Base-by-base conservation (phyloP, 2,329 filamentous ascomycete genomes). In the Scedosporium dehoogii region DNA sequence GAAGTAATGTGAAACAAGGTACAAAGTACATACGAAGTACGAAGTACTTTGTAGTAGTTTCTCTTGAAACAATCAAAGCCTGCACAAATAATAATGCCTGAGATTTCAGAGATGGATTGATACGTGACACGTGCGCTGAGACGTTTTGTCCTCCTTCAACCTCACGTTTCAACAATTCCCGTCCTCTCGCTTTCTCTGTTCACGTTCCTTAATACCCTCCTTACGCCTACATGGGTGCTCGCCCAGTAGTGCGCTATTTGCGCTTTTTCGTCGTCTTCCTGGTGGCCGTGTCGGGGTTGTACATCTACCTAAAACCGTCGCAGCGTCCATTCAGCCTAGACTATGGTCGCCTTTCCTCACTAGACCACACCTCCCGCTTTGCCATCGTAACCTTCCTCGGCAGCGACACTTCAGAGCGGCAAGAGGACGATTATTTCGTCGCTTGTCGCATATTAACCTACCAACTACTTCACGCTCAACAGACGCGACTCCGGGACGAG, bases 331-430 rank as follows among this genome's bases (percentile, higher is more conserved):
- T 42, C 46, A 46, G 51, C 41, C 27, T 48, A 58, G 14, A 44
- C 42, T 23, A 63, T 27, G 29, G 42, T 56, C 29, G 38, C 2
- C 25, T 63, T 2, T 3, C 14, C 7, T 10, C 62, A 3, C 16
- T 56, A 14, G 33, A 59, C 14, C 10, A 25, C 7, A 14, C 29
- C 18, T 66, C 65, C 6, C 64, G 60, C n/a, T 48, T 65, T 44
- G 73, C 73, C 4, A 71, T 74, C 55, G 74, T 73, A 10, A 76
- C 75, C 7, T 75, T 76, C 63, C 70, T 77, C 9, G 71, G 72
- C 44, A 70, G 71, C 53, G 67, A 67, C 38, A 68, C 68, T 57
- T 63, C 65, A 12, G 25, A 63, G 12, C 67, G 70, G 25, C 66
- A 69, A 5, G 69, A 72, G 27, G 74, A 76, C 63, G 67, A 70